These are phyloP conservation scores for Dicorynia guianensis DNA, from an alignment of 306 rosid genomes.

Conservation along the genomic window DNA sequence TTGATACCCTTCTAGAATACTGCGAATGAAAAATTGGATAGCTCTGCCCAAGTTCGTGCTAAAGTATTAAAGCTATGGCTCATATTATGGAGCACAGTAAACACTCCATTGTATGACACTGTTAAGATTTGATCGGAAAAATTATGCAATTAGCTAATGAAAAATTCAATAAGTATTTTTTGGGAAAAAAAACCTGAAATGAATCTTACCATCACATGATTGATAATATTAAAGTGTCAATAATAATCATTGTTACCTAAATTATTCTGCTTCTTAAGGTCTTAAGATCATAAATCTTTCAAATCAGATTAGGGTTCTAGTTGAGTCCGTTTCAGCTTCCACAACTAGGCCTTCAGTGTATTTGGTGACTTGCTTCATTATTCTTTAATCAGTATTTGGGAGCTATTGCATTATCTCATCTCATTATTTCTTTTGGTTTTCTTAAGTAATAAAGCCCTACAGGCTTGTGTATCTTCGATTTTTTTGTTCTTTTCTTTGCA, in stretches of 20 bases:
- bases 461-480: not conserved
- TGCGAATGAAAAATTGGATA: not conserved
- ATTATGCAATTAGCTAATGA: slow-evolving; percentile 19
- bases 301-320: slow-evolving; percentile 27
- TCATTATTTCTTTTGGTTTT: slow-evolving; percentile 22
- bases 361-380: not conserved
- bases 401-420: slow-evolving; percentile 23
- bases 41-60: not conserved
- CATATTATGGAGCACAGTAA: slow-evolving; percentile 6
- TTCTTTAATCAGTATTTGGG: slow-evolving; percentile 18
- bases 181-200: slow-evolving; percentile 29
- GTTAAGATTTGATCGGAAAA: not conserved
- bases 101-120: not conserved
- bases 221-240: slow-evolving; percentile 1
- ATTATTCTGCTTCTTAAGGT: slow-evolving; percentile 2
- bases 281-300: slow-evolving; percentile 26
- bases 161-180: slow-evolving; percentile 16
- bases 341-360: not conserved
- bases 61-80: slow-evolving; percentile 1
- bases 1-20: slow-evolving; percentile 1
- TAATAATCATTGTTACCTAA: slow-evolving; percentile 8
- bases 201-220: slow-evolving; percentile 26
- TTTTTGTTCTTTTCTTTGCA: slow-evolving; percentile 9
- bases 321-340: not conserved
- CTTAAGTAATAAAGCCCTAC: slow-evolving; percentile 13